These are phyloP conservation scores for Marasmius tenuissimus DNA, from an alignment of 1,284 basidiomycete species.

Conservation along the genomic window DNA sequence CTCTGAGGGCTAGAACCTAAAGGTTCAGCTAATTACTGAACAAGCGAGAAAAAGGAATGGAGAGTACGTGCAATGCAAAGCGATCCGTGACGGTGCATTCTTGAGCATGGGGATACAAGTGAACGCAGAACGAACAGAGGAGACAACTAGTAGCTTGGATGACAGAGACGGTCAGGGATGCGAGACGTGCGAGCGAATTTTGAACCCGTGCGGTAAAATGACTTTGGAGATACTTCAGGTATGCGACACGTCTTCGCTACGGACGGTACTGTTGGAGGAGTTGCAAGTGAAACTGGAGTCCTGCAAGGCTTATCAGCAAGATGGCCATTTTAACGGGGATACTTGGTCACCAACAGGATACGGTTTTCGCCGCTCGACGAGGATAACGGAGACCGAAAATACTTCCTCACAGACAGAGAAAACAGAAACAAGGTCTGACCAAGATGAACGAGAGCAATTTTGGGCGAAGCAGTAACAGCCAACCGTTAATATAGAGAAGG, in stretches of 20 bases:
- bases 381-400: neutral
- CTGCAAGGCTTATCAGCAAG: too few relatives aligned
- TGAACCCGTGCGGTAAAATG: neutral
- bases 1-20: too few relatives aligned
- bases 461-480: too few relatives aligned
- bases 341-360: too few relatives aligned
- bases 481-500: neutral
- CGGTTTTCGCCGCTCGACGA: too few relatives aligned
- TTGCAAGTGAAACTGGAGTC: too few relatives aligned
- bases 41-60: too few relatives aligned
- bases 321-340: too few relatives aligned
- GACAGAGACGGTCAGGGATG: constrained; percentile 1
- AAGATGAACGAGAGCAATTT: neutral
- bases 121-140: neutral
- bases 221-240: neutral
- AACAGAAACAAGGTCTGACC: neutral
- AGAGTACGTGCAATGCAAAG: too few relatives aligned
- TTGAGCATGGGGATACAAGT: too few relatives aligned
- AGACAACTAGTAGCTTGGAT: neutral
- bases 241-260: neutral
- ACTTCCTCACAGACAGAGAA: neutral
- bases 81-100: too few relatives aligned
- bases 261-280: neutral
- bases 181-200: neutral
- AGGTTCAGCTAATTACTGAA: too few relatives aligned